phyloP scores from a whole-genome alignment of 2,329 filamentous ascomycete species.

The Pseudocercospora fijiensis region DNA sequence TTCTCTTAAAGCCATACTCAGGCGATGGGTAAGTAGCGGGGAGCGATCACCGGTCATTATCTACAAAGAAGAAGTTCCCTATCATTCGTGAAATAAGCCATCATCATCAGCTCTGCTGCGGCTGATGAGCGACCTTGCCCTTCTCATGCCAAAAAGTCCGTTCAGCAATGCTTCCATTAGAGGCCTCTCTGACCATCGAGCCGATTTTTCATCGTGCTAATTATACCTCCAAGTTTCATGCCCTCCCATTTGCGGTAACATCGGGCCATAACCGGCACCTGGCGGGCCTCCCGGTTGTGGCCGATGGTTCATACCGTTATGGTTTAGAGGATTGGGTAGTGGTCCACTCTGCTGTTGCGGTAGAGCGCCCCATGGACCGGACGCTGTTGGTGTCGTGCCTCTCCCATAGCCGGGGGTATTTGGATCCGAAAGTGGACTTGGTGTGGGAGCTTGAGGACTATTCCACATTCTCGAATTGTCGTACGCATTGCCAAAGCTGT shows the following conservation, averaged over 20 bases:
- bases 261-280: constrained; percentile 29
- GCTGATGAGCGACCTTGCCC: background rate
- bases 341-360: constrained; percentile 18
- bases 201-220: background rate
- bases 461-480: constrained; percentile 32
- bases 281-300: constrained; percentile 17
- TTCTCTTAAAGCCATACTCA: background rate
- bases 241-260: constrained; percentile 35
- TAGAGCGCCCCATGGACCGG: constrained; percentile 23
- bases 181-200: background rate
- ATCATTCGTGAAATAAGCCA: background rate
- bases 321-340: constrained; percentile 12
- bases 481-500: constrained; percentile 31
- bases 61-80: background rate
- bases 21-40: background rate
- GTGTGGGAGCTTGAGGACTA: constrained; percentile 36
- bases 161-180: background rate
- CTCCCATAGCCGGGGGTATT: constrained; percentile 30
- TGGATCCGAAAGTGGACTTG: constrained; percentile 36
- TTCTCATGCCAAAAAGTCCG: background rate
- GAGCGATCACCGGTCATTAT: background rate
- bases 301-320: constrained; percentile 13
- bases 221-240: constrained; percentile 34
- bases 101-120: background rate
- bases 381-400: constrained; percentile 23